Evolutionary conservation across 2,329 filamentous ascomycete genomes (phyloP).

Genomic region (Claviceps sp.): DNA sequence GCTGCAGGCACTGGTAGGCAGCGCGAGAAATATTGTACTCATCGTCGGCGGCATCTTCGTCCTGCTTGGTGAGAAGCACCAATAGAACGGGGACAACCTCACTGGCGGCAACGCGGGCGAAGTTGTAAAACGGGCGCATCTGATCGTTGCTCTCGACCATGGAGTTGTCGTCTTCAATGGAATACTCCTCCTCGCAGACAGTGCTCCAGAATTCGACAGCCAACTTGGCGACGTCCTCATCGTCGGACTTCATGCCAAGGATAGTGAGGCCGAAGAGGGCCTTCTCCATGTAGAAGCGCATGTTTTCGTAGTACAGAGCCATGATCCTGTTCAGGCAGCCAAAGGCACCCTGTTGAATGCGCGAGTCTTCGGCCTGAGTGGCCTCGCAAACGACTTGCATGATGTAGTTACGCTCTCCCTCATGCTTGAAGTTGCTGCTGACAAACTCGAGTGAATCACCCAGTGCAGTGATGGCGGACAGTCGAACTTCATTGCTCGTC

Average conservation of each 20-base stretch:
- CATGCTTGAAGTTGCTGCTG: conserved; percentile 95
- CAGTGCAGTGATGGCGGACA: conserved; percentile 84
- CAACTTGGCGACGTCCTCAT: conserved; percentile 95
- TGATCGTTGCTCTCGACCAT: conserved; percentile 63
- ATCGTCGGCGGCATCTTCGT: conserved; percentile 91
- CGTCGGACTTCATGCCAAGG: conserved; percentile 93
- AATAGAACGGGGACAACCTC: conserved; percentile 92
- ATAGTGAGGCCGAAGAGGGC: conserved; percentile 94
- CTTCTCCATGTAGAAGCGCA: conserved; percentile 99
- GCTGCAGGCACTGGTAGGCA: conserved; percentile 89
- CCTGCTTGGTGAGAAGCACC: conserved; percentile 83
- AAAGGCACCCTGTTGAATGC: conserved; percentile 92
- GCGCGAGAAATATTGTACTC: conserved; percentile 96
- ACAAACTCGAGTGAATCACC: conserved; percentile 97
- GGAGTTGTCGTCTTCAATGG: conserved; percentile 92
- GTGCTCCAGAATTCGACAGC: conserved; percentile 99
- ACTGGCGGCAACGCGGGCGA: conserved; percentile 79
- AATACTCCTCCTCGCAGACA: conserved; percentile 97
- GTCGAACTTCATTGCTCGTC: conserved; percentile 75
- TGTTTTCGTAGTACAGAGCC: conserved; percentile 97
- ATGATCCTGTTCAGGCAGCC: conserved; percentile 98
- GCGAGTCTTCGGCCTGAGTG: conserved; percentile 79
- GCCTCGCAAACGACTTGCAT: conserved; percentile 99
- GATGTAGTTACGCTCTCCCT: conserved; percentile 98
- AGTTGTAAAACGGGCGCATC: conserved; percentile 88